phyloP scores from a whole-genome alignment of 805 yeast species.

The Candida michaelii region DNA sequence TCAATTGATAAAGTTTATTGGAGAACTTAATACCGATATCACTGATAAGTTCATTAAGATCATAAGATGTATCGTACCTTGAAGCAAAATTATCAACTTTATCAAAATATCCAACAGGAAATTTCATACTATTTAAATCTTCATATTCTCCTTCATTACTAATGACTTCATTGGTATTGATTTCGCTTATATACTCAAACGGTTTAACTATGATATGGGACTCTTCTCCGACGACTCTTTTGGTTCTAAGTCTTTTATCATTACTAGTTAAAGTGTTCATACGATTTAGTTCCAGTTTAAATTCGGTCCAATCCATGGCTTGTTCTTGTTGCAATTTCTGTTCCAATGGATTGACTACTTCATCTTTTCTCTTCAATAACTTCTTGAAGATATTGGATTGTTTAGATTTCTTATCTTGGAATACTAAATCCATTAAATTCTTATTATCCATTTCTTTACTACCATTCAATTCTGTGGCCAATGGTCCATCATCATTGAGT shows the following conservation, averaged over 20 bases:
- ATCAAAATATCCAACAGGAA: conserved; percentile 18
- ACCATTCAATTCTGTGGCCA: conserved; percentile 15
- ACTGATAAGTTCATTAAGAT: conserved; percentile 42
- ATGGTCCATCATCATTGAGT: conserved; percentile 19
- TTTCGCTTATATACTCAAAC: conserved; percentile 40
- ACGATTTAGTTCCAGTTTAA: conserved; percentile 63
- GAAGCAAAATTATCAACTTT: conserved; percentile 35
- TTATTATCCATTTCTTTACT: conserved; percentile 14
- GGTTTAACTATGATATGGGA: conserved; percentile 42
- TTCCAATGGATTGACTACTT: conserved; percentile 29
- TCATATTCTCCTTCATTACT: conserved; percentile 11
- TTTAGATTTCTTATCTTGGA: conserved; percentile 42
- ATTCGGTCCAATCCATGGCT: conserved; percentile 39
- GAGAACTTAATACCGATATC: conserved; percentile 41
- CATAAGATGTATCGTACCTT: conserved; percentile 26
- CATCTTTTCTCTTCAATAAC: conserved; percentile 31
- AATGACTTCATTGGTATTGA: conserved; percentile 39
- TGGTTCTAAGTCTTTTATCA: conserved; percentile 71
- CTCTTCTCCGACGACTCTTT: conserved; percentile 47
- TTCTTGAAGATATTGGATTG: conserved; percentile 49
- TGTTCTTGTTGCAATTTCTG: conserved; percentile 27
- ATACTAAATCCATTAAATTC: conserved; percentile 39
- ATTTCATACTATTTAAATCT: conserved; percentile 14
- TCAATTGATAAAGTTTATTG: conserved; percentile 52
- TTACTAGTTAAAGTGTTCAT: conserved; percentile 65